Evolutionary conservation across 352 stramenopile species (phyloP).

Genomic region (Elongisporangium senticosum): DNA sequence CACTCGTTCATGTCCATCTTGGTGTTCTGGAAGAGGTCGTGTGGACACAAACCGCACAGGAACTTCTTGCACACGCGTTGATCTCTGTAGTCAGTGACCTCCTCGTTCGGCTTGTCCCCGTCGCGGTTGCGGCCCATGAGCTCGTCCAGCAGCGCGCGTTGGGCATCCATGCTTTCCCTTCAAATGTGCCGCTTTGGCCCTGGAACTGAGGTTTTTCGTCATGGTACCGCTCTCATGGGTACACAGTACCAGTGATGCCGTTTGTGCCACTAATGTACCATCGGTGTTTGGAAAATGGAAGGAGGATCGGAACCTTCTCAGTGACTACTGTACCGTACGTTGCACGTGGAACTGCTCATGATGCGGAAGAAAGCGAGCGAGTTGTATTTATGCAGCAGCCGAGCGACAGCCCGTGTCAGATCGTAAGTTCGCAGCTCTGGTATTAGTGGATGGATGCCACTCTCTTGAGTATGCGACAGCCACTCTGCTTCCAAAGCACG

Average conservation of each 20-base stretch:
- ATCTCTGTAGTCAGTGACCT: constrained; percentile 68
- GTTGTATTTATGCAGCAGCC: not conserved
- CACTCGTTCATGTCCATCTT: constrained; percentile 82
- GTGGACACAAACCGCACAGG: constrained; percentile 76
- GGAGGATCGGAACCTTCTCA: not conserved
- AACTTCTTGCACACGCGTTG: constrained; percentile 75
- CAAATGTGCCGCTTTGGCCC: not conserved
- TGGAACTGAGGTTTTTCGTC: not conserved
- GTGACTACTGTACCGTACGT: not conserved
- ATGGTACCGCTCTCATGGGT: not conserved
- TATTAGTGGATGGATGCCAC: not conserved
- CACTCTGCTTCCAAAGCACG: not conserved
- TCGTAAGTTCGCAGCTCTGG: not conserved
- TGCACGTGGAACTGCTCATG: not conserved
- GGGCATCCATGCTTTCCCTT: constrained; percentile 53
- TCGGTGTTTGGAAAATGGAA: not conserved
- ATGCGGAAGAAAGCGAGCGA: not conserved
- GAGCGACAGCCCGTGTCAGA: not conserved
- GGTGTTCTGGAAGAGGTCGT: constrained; percentile 89
- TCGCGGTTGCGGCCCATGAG: constrained; percentile 92
- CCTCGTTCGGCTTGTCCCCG: constrained; percentile 75
- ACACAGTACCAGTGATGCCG: not conserved
- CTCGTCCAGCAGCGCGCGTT: constrained; percentile 83
- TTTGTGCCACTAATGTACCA: not conserved
- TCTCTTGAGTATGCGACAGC: not conserved